A percentile compares a stretch with the other conserved stretches of the same genome.
Conservation (phyloP, 2,329 filamentous ascomycete genomes). For the Fusarium protoensiforme region DNA sequence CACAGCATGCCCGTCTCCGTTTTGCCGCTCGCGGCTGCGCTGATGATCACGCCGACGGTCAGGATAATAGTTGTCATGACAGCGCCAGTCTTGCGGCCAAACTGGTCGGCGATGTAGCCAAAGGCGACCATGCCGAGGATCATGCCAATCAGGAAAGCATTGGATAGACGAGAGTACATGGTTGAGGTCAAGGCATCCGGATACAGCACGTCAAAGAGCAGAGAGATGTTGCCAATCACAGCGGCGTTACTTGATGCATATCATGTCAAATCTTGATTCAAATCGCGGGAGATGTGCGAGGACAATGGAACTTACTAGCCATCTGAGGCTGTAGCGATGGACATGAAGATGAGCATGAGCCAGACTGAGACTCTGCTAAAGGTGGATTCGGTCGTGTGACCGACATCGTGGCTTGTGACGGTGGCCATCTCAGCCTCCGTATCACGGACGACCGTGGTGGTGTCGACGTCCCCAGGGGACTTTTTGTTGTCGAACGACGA, state of each 20-base stretch:
- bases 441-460: not conserved
- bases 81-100: constrained; percentile 60
- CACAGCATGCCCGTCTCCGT: constrained; percentile 55
- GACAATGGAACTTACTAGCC: constrained; percentile 46
- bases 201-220: constrained; percentile 53
- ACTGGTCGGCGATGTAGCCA: constrained; percentile 58
- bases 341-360: not conserved
- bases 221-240: constrained; percentile 56
- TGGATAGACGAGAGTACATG: constrained; percentile 62
- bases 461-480: not conserved
- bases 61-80: constrained; percentile 58
- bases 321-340: constrained; percentile 42
- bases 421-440: not conserved
- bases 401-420: not conserved
- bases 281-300: too few relatives aligned
- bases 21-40: constrained; percentile 56
- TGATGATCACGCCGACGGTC: constrained; percentile 57
- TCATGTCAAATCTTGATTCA: not conserved
- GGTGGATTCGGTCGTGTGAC: not conserved
- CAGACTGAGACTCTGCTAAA: not conserved
- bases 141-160: constrained; percentile 65
- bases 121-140: constrained; percentile 66
- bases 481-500: not conserved
- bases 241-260: constrained; percentile 49
- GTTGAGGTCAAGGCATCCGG: constrained; percentile 52